Base-by-base conservation (phyloP, 768 basidiomycete genomes). In the Mycena vulgaris region DNA sequence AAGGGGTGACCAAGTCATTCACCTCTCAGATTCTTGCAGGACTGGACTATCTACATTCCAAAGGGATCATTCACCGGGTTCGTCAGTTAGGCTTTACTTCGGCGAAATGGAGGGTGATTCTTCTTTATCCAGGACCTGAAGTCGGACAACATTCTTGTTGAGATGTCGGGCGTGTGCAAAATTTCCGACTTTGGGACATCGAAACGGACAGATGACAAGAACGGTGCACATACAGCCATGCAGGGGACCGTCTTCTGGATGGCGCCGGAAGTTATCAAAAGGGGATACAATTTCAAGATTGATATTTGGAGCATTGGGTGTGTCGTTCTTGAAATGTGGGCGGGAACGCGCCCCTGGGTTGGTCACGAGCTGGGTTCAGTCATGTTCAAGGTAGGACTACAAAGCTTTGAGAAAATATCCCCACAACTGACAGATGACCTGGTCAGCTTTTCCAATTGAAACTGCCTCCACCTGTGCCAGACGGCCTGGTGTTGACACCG, bases 271-370 rank as follows among this genome's bases (percentile, higher is more conserved):
- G 95, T 98, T 61, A 89, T 96, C 68, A 92, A 92, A 79, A 92
- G 93, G 75, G 96, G 96, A 0, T 99, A 99, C 80, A 97, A 95
- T 75, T 95, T 93, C 77, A 99, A 99, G 83, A 92, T 98, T 58
- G 98, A 99, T 78, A 97, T 99, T 72, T 99, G 98, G 98, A 96
- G 95, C 80, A 89, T 99, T 7, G 98, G 98, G 2, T 99, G 98
- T 82, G 95, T 99, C 23, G 93, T 97, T 19, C 86, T 98, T 72
- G 98, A 99, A 81, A 99, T 99, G 98, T 97, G 96, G 92, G 94
- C 95, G 27, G 98, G 97, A n/a, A 89, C 90, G 78, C 85, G 97
- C 51, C 98, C 98, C 4, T 99, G 98, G 98, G 90, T 87, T 28
- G 93, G 94, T 31, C 93, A 96, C 74, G 95, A 97, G 80, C 89